phyloP scores from a whole-genome alignment of 1,139 yeast species.

The Sugiyamaella paludigena region DNA sequence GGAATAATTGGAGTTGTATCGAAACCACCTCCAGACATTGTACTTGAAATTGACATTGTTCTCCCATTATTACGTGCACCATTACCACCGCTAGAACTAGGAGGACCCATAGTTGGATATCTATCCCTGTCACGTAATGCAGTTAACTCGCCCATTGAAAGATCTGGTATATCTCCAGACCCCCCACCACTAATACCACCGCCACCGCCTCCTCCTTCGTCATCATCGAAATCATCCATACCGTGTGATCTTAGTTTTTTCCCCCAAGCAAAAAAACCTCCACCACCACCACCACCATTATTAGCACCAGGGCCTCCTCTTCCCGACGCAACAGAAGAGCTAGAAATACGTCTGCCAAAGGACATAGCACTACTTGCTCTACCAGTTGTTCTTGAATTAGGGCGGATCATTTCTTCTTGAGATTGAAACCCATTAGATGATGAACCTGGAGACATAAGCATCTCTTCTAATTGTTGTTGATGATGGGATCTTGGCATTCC shows the following conservation, averaged over 20 bases:
- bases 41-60: slow-evolving; percentile 35
- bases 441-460: slow-evolving; percentile 21
- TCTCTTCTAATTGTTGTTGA: slow-evolving; percentile 30
- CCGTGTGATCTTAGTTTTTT: slow-evolving; percentile 4
- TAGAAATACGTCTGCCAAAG: slow-evolving; percentile 18
- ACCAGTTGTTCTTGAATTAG: slow-evolving; percentile 16
- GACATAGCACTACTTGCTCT: slow-evolving; percentile 9
- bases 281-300: slow-evolving; percentile 7
- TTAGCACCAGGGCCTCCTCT: neutral
- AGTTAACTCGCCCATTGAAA: slow-evolving; percentile 28
- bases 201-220: slow-evolving; percentile 21
- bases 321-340: slow-evolving; percentile 16
- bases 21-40: slow-evolving; percentile 32
- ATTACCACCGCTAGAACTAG: slow-evolving; percentile 2
- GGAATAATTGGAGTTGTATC: slow-evolving; percentile 41
- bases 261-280: slow-evolving; percentile 20
- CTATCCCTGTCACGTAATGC: slow-evolving; percentile 37
- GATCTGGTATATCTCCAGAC: slow-evolving; percentile 23
- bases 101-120: slow-evolving; percentile 33
- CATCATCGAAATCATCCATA: slow-evolving; percentile 19
- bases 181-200: slow-evolving; percentile 20
- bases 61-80: slow-evolving; percentile 22
- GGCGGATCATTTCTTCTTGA: neutral
- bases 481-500: slow-evolving; percentile 34
- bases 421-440: neutral